These are phyloP conservation scores for Lasiodiplodia sp. DNA, from an alignment of 2,329 filamentous ascomycete genomes.

Conservation along the genomic window DNA sequence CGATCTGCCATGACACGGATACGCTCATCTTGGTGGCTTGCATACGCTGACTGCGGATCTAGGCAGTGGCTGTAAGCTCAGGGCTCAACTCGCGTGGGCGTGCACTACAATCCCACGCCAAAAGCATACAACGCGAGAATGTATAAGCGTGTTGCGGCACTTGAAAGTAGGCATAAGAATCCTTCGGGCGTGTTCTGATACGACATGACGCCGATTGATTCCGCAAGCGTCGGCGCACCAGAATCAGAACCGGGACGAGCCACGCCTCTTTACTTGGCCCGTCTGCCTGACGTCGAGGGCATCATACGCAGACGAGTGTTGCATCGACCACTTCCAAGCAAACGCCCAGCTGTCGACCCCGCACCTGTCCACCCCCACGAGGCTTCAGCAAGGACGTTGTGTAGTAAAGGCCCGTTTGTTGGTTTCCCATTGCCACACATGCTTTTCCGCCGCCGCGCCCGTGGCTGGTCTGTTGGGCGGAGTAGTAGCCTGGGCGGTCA, in stretches of 20 bases:
- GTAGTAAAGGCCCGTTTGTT: not conserved
- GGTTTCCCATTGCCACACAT: not conserved
- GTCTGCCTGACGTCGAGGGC: constrained; percentile 1
- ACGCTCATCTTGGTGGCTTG: not conserved
- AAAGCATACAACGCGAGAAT: not conserved
- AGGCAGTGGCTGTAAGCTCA: not conserved
- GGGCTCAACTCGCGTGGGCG: not conserved
- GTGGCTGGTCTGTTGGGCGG: constrained; percentile 11
- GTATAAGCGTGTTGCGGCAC: not conserved
- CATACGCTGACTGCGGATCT: not conserved
- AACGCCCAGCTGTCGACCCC: constrained; percentile 21
- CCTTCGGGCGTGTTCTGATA: constrained; percentile 6
- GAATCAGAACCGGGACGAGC: constrained; percentile 15
- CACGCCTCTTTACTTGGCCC: constrained; percentile 25
- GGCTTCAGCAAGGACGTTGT: not conserved
- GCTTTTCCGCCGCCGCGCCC: constrained; percentile 5
- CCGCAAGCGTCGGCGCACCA: constrained; percentile 18
- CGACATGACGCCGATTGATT: constrained; percentile 11
- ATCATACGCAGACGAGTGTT: not conserved
- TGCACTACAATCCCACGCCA: not conserved
- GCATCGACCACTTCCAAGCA: constrained; percentile 3
- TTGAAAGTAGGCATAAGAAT: constrained; percentile 5
- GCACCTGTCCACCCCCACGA: constrained; percentile 6
- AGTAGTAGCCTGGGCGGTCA: not conserved
- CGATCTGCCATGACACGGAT: not conserved